phyloP scores from a whole-genome alignment of 176 grass and related monocot species.

The Paspalum vaginatum region DNA sequence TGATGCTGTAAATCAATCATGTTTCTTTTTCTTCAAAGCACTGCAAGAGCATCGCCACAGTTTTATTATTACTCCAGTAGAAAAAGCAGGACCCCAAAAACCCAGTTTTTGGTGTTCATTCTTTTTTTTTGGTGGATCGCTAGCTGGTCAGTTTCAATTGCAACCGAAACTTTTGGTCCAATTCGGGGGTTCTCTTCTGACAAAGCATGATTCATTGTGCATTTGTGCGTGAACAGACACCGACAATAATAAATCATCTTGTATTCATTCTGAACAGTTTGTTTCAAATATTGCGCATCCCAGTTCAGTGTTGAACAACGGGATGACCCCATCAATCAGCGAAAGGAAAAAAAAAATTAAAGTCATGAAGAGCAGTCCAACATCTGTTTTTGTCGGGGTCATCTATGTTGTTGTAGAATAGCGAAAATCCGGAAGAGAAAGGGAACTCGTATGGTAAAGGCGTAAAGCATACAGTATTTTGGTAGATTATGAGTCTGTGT shows the following conservation, averaged over 20 bases:
- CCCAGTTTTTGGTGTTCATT: too few species aligned
- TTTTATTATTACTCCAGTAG: too few species aligned
- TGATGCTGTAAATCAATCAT: background rate
- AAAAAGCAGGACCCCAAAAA: too few species aligned
- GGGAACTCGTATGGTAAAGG: too few species aligned
- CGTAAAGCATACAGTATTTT: background rate
- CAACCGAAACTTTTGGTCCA: background rate
- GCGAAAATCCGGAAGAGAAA: background rate
- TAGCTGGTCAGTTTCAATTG: background rate
- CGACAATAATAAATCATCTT: background rate
- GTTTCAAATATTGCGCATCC: background rate
- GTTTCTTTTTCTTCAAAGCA: too few species aligned
- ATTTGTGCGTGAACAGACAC: background rate
- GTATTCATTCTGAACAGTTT: background rate
- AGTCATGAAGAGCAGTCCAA: background rate
- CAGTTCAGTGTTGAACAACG: background rate
- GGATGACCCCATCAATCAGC: background rate
- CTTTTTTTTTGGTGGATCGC: background rate
- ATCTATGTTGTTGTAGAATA: background rate
- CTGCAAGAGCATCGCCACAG: too few species aligned
- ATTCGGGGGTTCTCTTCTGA: background rate
- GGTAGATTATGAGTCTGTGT: conserved; percentile 9
- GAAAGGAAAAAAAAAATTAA: background rate
- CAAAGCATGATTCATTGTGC: conserved; percentile 4
- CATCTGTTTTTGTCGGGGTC: background rate